phyloP scores from a whole-genome alignment of 108 stramenopile genomes.

The Skeletonema grethae region DNA sequence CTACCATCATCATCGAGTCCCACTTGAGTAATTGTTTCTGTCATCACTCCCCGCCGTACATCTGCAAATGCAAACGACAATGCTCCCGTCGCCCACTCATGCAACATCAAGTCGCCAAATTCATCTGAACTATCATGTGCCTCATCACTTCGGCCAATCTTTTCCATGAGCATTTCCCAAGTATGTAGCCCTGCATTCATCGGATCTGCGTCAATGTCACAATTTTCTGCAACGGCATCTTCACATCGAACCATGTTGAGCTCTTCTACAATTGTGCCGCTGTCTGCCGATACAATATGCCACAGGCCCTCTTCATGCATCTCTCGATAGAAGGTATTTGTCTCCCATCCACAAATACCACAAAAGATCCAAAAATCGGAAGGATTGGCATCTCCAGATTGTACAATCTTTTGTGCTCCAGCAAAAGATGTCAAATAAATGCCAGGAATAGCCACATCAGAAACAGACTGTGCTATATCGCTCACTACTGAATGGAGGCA shows the following conservation, averaged over 20 bases:
- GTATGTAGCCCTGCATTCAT: conserved; percentile 47
- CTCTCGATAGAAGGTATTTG: conserved; percentile 33
- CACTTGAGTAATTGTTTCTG: conserved; percentile 24
- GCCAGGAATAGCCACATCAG: conserved; percentile 39
- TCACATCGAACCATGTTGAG: conserved; percentile 46
- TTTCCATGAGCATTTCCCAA: conserved; percentile 55
- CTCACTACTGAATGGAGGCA: conserved; percentile 43
- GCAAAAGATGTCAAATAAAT: conserved; percentile 43
- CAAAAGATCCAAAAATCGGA: conserved; percentile 56
- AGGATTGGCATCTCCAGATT: conserved; percentile 30
- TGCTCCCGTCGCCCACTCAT: conserved; percentile 42
- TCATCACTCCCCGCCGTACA: background rate
- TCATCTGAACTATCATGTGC: conserved; percentile 22
- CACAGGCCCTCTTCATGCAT: conserved; percentile 49
- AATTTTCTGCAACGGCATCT: conserved; percentile 34
- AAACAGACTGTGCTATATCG: conserved; percentile 22
- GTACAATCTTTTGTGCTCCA: conserved; percentile 29
- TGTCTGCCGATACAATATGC: conserved; percentile 36
- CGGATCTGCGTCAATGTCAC: conserved; percentile 42
- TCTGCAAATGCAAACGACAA: conserved; percentile 28
- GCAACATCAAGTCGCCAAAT: conserved; percentile 49
- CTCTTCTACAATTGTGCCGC: conserved; percentile 40
- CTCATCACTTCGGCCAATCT: conserved; percentile 36
- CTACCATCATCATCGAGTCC: conserved; percentile 13
- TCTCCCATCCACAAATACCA: conserved; percentile 57